Conservation (phyloP, 1,139 yeast species). For the Torulaspora globosa region DNA sequence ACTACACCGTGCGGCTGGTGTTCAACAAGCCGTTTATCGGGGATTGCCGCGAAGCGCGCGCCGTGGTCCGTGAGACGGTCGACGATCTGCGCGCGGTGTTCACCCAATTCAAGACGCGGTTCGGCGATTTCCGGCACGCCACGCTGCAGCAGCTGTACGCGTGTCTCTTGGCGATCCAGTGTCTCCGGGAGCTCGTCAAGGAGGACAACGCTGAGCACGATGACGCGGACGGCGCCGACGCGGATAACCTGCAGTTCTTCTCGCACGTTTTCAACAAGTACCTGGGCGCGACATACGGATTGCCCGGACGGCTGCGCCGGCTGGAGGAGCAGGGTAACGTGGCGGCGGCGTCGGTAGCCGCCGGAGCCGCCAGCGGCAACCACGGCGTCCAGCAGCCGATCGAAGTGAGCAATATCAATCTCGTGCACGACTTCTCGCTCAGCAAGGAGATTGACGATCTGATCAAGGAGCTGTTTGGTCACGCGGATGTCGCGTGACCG, state of each 20-base stretch:
- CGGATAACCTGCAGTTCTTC: conserved; percentile 26
- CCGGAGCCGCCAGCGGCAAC: no score
- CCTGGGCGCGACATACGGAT: conserved; percentile 28
- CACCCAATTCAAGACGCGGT: conserved; percentile 29
- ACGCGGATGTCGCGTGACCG: conserved; percentile 1
- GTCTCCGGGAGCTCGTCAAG: conserved; percentile 26
- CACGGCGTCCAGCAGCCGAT: conserved; percentile 12
- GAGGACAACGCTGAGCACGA: conserved; percentile 9
- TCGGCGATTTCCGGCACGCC: conserved; percentile 28
- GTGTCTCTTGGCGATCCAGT: conserved; percentile 34
- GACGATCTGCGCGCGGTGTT: conserved; percentile 32
- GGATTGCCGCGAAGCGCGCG: conserved; percentile 32
- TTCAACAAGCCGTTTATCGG: conserved; percentile 56
- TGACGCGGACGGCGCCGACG: background rate
- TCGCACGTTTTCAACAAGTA: conserved; percentile 25
- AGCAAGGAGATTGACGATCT: conserved; percentile 38
- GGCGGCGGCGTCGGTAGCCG: background rate
- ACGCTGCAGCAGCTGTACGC: conserved; percentile 35
- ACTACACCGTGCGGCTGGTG: conserved; percentile 53
- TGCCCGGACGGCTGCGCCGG: conserved; percentile 28
- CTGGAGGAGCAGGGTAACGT: conserved; percentile 12
- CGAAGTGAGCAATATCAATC: conserved; percentile 27
- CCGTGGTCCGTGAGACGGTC: conserved; percentile 30
- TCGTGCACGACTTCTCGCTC: conserved; percentile 36
- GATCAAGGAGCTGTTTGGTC: conserved; percentile 34